A percentile compares a stretch with the other conserved stretches of the same genome.
Evolutionary conservation across 108 stramenopile genomes (phyloP).

Genomic region (Chaetoceros tenuissimus): DNA sequence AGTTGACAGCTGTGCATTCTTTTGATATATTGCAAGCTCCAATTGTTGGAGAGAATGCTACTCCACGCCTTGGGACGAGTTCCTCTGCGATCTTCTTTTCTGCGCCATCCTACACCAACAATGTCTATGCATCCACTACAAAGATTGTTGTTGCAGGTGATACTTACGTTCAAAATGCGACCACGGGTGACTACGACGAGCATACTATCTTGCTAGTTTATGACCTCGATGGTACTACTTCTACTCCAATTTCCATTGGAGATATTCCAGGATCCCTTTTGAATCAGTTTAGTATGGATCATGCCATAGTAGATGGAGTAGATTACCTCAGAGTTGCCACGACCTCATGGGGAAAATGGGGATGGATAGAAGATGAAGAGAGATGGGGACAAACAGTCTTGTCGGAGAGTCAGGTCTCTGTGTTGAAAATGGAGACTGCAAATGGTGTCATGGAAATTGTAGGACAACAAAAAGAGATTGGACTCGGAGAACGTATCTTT

Average conservation of each 20-base stretch:
- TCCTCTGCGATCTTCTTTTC: neutral
- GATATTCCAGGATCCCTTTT: constrained; percentile 30
- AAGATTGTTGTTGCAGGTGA: constrained; percentile 27
- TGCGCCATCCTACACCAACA: neutral
- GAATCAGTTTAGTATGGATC: constrained; percentile 34
- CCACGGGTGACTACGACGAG: constrained; percentile 1
- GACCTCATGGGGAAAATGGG: constrained; percentile 9
- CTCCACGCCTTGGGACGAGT: neutral
- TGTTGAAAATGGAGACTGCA: neutral
- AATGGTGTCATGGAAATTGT: neutral
- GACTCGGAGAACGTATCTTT: neutral
- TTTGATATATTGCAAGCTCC: neutral
- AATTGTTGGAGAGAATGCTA: neutral
- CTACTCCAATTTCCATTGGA: constrained; percentile 21
- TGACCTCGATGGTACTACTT: constrained; percentile 17
- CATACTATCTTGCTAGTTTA: constrained; percentile 28
- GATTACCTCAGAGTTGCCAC: constrained; percentile 38
- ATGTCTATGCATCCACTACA: neutral
- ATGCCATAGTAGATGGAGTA: neutral
- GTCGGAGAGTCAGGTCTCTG: neutral
- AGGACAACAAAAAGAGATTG: neutral
- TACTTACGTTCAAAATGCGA: constrained; percentile 15
- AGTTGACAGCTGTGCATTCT: neutral
- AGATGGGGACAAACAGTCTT: neutral
- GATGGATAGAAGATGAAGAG: neutral